A percentile compares a stretch with the other conserved stretches of the same genome.
These are phyloP conservation scores for Picocystis salinarum DNA, from an alignment of 139 green algal species.

Conservation along the genomic window DNA sequence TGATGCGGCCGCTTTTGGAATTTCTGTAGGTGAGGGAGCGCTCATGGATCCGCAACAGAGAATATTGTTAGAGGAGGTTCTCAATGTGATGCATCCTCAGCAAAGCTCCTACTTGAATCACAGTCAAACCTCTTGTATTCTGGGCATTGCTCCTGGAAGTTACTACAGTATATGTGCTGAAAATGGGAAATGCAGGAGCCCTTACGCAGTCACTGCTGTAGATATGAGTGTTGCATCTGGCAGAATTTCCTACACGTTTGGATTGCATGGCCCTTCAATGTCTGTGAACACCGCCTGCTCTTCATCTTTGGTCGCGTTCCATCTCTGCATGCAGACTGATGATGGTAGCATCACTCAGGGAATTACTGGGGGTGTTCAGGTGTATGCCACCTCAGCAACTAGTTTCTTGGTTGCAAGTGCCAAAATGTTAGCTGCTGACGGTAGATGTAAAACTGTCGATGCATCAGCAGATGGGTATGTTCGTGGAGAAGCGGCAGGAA, in stretches of 20 bases:
- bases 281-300: conserved; percentile 60
- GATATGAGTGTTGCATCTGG: conserved; percentile 51
- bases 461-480: conserved; percentile 61
- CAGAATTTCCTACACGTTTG: conserved; percentile 57
- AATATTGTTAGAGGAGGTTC: conserved; percentile 46
- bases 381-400: conserved; percentile 39
- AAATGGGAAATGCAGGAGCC: too few relatives aligned
- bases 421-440: conserved; percentile 53
- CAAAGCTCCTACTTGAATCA: background rate
- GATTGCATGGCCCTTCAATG: conserved; percentile 37
- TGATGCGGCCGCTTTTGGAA: conserved; percentile 42
- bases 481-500: conserved; percentile 39
- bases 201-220: too few relatives aligned
- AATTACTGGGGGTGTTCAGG: conserved; percentile 13
- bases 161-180: too few relatives aligned
- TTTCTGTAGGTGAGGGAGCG: conserved; percentile 38
- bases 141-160: conserved; percentile 3
- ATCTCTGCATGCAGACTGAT: conserved; percentile 44
- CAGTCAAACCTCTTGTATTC: too few relatives aligned
- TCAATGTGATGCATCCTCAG: too few relatives aligned
- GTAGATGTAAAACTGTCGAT: conserved; percentile 70
- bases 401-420: conserved; percentile 46
- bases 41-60: conserved; percentile 74
- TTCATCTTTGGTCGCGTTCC: conserved; percentile 38
- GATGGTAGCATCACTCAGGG: too few relatives aligned